Percentiles rank a stretch among this genome's conserved stretches.
Evolutionary conservation across 768 basidiomycete species (phyloP).

Genomic region (Multifurca ochricompacta): DNA sequence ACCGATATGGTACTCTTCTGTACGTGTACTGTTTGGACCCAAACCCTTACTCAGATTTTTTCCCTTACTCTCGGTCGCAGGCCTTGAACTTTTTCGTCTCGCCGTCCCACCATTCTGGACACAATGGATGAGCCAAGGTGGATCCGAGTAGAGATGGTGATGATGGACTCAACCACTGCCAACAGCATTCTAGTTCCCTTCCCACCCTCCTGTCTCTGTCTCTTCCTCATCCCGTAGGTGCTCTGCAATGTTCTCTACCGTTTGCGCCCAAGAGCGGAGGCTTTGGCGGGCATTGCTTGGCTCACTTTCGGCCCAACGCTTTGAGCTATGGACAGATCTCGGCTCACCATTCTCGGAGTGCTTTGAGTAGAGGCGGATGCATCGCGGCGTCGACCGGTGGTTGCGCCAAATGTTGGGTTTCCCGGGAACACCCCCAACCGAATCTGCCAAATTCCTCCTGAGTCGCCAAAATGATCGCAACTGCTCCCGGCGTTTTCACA

Average conservation of each 20-base stretch:
- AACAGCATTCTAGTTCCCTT: not conserved
- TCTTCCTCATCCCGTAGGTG: not conserved
- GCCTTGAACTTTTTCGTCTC: not conserved
- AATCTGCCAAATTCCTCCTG: not conserved
- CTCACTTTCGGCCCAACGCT: slow-evolving; percentile 2
- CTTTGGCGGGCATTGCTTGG: not conserved
- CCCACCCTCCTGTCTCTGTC: not conserved
- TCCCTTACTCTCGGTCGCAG: not conserved
- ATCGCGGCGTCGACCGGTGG: slow-evolving; percentile 1
- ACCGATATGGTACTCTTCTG: not conserved
- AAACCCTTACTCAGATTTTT: not conserved
- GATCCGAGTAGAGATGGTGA: not conserved
- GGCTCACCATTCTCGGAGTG: not conserved
- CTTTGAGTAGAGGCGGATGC: not conserved
- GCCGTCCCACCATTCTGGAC: not conserved
- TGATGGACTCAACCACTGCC: not conserved
- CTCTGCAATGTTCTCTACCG: not conserved
- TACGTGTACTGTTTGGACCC: not conserved
- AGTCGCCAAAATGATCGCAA: not conserved
- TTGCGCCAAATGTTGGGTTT: not conserved
- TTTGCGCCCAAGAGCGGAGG: not conserved
- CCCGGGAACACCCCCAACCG: not conserved
- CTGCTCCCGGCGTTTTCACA: not conserved
- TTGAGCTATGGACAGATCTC: not conserved
- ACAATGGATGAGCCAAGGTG: not conserved